Evolutionary conservation across 2,329 filamentous ascomycete genomes (phyloP).

Genomic region (Ascochyta fabae): DNA sequence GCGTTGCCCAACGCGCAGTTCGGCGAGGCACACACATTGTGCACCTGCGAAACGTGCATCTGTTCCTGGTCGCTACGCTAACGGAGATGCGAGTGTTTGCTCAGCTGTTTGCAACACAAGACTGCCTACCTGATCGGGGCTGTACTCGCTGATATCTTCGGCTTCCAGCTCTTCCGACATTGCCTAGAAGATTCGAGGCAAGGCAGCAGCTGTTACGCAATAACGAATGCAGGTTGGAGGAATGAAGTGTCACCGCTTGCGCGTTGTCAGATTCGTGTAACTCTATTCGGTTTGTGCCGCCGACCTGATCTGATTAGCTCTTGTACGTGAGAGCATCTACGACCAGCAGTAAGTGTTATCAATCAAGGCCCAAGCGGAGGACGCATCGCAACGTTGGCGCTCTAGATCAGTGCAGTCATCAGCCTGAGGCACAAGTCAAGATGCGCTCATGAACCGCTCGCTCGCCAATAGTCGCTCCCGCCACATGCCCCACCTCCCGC

Average conservation of each 20-base stretch:
- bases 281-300: neutral
- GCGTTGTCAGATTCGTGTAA: conserved; percentile 8
- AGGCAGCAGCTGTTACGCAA: conserved; percentile 8
- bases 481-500: conserved; percentile 7
- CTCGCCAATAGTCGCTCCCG: neutral
- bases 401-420: neutral
- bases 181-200: conserved; percentile 1
- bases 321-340: neutral
- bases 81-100: neutral
- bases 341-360: neutral
- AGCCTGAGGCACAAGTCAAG: neutral
- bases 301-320: neutral
- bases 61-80: neutral
- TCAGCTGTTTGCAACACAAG: conserved; percentile 1
- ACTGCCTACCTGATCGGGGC: conserved; percentile 1
- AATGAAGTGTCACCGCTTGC: conserved; percentile 11
- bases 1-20: conserved; percentile 11
- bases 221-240: conserved; percentile 7
- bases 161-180: neutral
- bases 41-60: neutral
- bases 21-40: conserved; percentile 13
- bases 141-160: neutral
- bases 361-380: neutral
- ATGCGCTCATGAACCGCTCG: neutral
- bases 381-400: neutral